Evolutionary conservation across 257 asterid genomes (phyloP), one percentile per base, ranked within the genome.

Genomic region (Buddleja alternifolia): DNA sequence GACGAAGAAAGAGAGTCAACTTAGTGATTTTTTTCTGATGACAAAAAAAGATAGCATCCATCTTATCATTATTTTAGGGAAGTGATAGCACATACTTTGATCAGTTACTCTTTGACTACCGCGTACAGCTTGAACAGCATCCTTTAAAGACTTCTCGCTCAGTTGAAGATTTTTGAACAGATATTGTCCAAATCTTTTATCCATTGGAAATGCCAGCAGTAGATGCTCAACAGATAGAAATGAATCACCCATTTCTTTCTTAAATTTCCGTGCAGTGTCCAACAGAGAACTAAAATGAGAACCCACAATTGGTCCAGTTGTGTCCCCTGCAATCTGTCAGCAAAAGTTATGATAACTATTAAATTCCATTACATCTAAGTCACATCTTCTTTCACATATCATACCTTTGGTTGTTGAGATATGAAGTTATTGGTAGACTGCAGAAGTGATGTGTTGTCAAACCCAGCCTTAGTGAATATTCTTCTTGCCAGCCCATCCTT

Each of bases 191-290:
- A 93, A 90, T 75, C 97, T 93, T 57, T 66, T 86, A 67, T 93
- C 98, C 32, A 75, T 82, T 24, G 82, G 71, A 70, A 93, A 86
- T 3, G 97, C 88, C 74, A 93, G 63, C 60, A 93, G 76, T 17
- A 93, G 81, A 83, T 93, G 98, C 90, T 93, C 98, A 68, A 93
- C 96, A 39, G 98, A 90, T 71, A 93, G 63, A 81, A 86, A 88
- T n/a, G 92, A 84, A 77, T 93, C 97, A 19, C 90, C 89, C 97
- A 90, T 86, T 66, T 87, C 90, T 53, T 86, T 86, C 74, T 84
- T 86, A 34, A 78, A 57, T 79, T 77, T 90, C 57, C 85, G 77
- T 7, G 96, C 93, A 84, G 82, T 82, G 63, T 90, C 97, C 84
- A 93, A 66, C 67, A 93, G 82, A 55, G 84, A 55, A 75, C 71